Conservation (phyloP, 805 yeast genomes). For the Monosporozyma yasuniensis region DNA sequence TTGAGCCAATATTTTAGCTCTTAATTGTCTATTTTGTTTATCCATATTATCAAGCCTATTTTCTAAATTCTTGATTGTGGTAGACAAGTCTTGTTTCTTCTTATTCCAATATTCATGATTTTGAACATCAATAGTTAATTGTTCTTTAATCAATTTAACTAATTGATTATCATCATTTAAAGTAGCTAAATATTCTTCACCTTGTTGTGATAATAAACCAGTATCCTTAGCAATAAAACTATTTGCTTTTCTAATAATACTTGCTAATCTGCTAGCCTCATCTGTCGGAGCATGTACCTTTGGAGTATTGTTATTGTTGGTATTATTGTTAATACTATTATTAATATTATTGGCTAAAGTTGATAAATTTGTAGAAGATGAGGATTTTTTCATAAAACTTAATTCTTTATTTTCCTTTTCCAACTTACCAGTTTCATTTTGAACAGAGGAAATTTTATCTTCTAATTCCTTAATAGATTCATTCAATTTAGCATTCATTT, state of each 20-base stretch:
- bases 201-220: conserved; percentile 19
- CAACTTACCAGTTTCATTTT: conserved; percentile 12
- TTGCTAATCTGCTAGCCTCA: background rate
- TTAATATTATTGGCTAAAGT: background rate
- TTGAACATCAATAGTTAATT: conserved; percentile 19
- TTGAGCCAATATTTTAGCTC: conserved; percentile 8
- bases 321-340: background rate
- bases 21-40: conserved; percentile 17
- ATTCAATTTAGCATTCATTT: conserved; percentile 6
- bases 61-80: conserved; percentile 18
- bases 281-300: background rate
- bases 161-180: conserved; percentile 17
- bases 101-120: conserved; percentile 21
- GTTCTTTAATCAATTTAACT: conserved; percentile 20
- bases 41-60: conserved; percentile 19
- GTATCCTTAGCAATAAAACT: conserved; percentile 20
- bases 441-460: conserved; percentile 10
- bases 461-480: conserved; percentile 8
- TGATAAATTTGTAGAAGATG: conserved; percentile 5
- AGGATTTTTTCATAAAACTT: conserved; percentile 13
- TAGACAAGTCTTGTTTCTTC: conserved; percentile 14
- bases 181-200: conserved; percentile 20
- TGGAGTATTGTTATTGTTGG: background rate
- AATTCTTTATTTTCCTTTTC: conserved; percentile 20
- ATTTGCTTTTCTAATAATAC: conserved; percentile 16